A percentile compares a stretch with the other conserved stretches of the same genome.
phyloP scores from a whole-genome alignment of 805 yeast genomes.

The Teunomyces barrocoloradensis region DNA sequence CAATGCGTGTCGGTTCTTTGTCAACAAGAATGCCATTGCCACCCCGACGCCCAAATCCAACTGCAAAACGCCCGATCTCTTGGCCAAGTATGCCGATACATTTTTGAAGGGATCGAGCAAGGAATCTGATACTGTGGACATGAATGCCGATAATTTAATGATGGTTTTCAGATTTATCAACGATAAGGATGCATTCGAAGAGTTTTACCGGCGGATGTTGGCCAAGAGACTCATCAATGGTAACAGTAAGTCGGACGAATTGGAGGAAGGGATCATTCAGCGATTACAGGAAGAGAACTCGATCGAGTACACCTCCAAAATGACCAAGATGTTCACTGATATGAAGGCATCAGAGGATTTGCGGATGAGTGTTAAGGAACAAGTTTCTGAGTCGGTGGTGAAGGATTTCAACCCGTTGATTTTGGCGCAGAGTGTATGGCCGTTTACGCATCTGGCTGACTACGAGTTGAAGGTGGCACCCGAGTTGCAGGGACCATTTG shows the following conservation, averaged over 20 bases:
- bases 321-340: conserved; percentile 95
- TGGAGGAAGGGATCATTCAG: conserved; percentile 82
- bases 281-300: conserved; percentile 87
- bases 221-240: conserved; percentile 88
- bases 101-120: conserved; percentile 74
- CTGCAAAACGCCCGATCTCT: conserved; percentile 87
- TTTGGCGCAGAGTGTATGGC: conserved; percentile 92
- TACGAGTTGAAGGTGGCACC: conserved; percentile 57
- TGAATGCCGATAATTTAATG: conserved; percentile 84
- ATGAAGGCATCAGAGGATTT: conserved; percentile 81
- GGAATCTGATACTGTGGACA: conserved; percentile 62
- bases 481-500: conserved; percentile 61
- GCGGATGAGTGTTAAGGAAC: conserved; percentile 54
- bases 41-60: conserved; percentile 53
- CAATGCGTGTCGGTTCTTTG: conserved; percentile 79
- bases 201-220: conserved; percentile 82
- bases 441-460: conserved; percentile 48
- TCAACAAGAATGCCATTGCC: conserved; percentile 81
- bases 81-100: conserved; percentile 86
- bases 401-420: conserved; percentile 66
- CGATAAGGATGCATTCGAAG: conserved; percentile 94
- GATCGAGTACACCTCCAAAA: conserved; percentile 87
- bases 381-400: conserved; percentile 33
- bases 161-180: conserved; percentile 81
- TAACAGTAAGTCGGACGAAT: conserved; percentile 78